Base-by-base conservation (phyloP, 768 basidiomycete genomes). In the Phlebiopsis flavidoalba region DNA sequence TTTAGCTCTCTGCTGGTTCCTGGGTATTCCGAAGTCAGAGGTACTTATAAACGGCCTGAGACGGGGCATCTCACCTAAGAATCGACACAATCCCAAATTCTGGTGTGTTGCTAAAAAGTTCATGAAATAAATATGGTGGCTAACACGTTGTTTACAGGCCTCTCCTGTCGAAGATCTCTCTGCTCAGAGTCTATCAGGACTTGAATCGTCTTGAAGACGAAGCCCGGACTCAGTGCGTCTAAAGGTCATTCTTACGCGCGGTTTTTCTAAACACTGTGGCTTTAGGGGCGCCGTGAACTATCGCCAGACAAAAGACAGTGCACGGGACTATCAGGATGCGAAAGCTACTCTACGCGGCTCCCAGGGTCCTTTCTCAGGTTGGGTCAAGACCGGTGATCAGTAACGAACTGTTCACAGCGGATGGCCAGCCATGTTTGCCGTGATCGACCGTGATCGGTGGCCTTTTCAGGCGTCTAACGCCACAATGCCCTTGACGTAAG, bases 1-100 rank as follows among this genome's bases (percentile, higher is more conserved):
- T 37, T 26, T 68, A 92, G 91, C 89, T 0, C 71, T 93, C 10
- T 89, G 83, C 58, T 95, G 87, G 86, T 73, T 83, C 2, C 80
- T 85, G 14, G 84, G 84, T 52, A 75, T 79, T 0, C 57, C 66
- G 1, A 63, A 66, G n/a, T 61, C 74, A 5, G 90, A 95, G 68
- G 79, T 91, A 21, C 67, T 93, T 50, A 89, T 90, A 64, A 91
- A 90, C 62, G 92, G 93, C 2, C 74, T 86, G n/a, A 87, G 82
- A 66, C 85, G 92, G 49, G 92, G 92, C 1, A 84, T 89, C 1
- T 76, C 89, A 11, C 82, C 87, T 0, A 92, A 89, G 68, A 83
- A 90, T 66, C 79, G 88, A 24, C 76, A 82, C 63, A 79, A 79
- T 35, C 73, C 80, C 7, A 87, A 86, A 70, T 85, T 82, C 45